These are phyloP conservation scores for Aspergillus sp. DNA, from an alignment of 2,329 filamentous ascomycete genomes.

Conservation along the genomic window DNA sequence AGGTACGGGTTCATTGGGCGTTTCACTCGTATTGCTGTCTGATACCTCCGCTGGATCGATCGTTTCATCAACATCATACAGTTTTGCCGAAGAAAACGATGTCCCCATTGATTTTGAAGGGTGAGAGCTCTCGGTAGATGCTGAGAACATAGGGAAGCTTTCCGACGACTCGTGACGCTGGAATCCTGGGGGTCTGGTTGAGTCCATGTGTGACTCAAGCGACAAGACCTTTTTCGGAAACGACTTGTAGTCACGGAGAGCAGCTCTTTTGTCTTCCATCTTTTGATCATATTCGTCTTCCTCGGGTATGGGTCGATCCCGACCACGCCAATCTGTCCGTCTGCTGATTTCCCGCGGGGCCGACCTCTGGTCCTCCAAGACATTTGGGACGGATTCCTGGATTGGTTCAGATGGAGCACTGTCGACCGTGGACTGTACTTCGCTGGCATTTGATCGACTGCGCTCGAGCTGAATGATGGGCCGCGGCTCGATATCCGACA, in stretches of 20 bases:
- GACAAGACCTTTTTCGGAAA: constrained; percentile 51
- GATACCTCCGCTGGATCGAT: constrained; percentile 22
- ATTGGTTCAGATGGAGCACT: constrained; percentile 24
- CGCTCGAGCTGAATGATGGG: constrained; percentile 19
- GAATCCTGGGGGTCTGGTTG: constrained; percentile 32
- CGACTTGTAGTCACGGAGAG: constrained; percentile 49
- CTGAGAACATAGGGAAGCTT: constrained; percentile 64
- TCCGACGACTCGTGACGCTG: constrained; percentile 59
- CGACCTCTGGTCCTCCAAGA: constrained; percentile 35
- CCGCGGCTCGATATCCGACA: constrained; percentile 25
- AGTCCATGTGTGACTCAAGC: constrained; percentile 42
- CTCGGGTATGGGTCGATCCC: constrained; percentile 26
- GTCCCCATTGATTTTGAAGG: constrained; percentile 52
- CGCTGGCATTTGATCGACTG: constrained; percentile 24
- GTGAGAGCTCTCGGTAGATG: constrained; percentile 58
- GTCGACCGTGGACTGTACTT: constrained; percentile 19
- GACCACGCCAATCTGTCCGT: constrained; percentile 37
- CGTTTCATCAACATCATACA: constrained; percentile 20
- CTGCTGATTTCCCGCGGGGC: constrained; percentile 41
- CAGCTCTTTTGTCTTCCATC: constrained; percentile 43
- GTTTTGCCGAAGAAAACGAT: constrained; percentile 44
- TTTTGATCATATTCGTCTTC: constrained; percentile 40
- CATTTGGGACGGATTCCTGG: constrained; percentile 21
- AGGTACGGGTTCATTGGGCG: constrained; percentile 1
- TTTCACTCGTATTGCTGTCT: constrained; percentile 11